Evolutionary conservation across 2,329 filamentous ascomycete genomes (phyloP), one percentile per base, ranked within the genome.

Genomic region (Penicillium sp.): DNA sequence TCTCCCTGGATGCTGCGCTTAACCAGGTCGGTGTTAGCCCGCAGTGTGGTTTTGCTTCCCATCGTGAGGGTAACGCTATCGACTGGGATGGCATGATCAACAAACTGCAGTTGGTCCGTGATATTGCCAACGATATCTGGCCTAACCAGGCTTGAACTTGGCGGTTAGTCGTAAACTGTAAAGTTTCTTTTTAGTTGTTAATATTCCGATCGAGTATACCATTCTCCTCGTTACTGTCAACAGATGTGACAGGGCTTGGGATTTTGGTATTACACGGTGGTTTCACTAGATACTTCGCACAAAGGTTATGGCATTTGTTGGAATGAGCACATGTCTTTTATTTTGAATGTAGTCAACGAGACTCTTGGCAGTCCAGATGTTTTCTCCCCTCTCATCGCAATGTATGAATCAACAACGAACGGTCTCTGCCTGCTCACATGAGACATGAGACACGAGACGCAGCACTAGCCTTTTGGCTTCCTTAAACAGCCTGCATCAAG

Each of bases 121-220:
- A 81, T 58, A 81, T 90, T 60, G 85, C 86, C 3, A 79, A 88
- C 62, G 80, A 84, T 61, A 78, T 89, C 51, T 90, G 85, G 86
- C 75, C 76, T 4, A 73, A 74, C 19, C 69, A 80, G 69, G 64
- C 71, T 55, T 79, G 55, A 60, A 41, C 34, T 33, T 44, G 22
- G 2, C 32, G 35, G 13, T 41, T 17, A 29, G 10, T 22, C 40
- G 13, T 17, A n/a, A 24, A 24, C 21, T n/a, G n/a, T n/a, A 38
- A n/a, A 9, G 3, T 22, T 2, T 2, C 8, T 24, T 38, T 22
- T 37, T 22, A 22, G 7, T 21, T 21, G 19, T 21, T 12, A 38
- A 40, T 47, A 33, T 12, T 45, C 21, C 50, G 47, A 29, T 40
- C 4, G n/a, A 37, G 38, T 29, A 29, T 48, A 46, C 43, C n/a